Base-by-base conservation (phyloP, 2,329 filamentous ascomycete genomes). In the Trichoderma sp. region DNA sequence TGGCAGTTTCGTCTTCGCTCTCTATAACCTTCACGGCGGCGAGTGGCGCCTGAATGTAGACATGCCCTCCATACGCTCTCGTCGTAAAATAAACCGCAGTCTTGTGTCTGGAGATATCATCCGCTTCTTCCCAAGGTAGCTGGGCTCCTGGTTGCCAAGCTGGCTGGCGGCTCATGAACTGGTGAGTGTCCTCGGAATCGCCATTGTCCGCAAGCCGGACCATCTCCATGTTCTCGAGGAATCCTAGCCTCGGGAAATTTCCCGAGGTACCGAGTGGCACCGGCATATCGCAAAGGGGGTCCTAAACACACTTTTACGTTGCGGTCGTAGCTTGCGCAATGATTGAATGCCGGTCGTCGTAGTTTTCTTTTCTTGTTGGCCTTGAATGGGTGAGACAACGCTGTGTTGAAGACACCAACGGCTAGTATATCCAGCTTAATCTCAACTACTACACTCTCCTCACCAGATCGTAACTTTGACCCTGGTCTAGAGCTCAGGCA, bases 11-110 rank as follows among this genome's bases (percentile, higher is more conserved):
- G 5, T 82, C 80, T n/a, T 79, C 80, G 12, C 76, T 72, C 70
- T 81, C 79, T 6, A 80, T 74, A 6, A 77, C 74, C 34, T 78
- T 76, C 0, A 13, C 36, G 12, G 59, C 59, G 3, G 59, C 59
- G 7, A 63, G 59, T 4, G 81, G 73, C 3, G 59, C 78, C 72
- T 81, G 79, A 5, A 77, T 76, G 70, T 80, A 83, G 26, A 82
- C 81, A 28, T 79, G 78, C 4, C 81, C 80, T 6, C 81, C 81
- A 58, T 78, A 83, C 0, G 78, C 28, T 15, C 32, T 57, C 1
- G 47, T 55, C 12, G 9, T 57, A 7, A 36, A 39, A 11, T 47
- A 53, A 1, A n/a, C 20, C 2, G 8, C 20, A 13, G 13, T n/a
- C 13, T 73, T 6, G 71, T 70, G 1, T 53, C 64, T 17, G 75